phyloP scores from a whole-genome alignment of 192 early-diverging fungal species.

The Diversispora eburnea region DNA sequence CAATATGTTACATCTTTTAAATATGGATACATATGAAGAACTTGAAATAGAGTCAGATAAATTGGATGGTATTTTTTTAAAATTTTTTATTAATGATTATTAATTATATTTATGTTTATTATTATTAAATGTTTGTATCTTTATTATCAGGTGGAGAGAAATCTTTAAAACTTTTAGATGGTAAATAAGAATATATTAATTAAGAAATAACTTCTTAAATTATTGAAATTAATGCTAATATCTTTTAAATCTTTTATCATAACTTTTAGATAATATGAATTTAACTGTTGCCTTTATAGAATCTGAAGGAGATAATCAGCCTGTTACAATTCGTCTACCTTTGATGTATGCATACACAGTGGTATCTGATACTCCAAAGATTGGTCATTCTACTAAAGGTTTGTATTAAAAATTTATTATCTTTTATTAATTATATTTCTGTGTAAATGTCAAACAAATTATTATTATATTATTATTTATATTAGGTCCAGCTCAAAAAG shows the following conservation, averaged over 20 bases:
- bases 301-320: slow-evolving; percentile 45
- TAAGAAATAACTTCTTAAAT: background rate
- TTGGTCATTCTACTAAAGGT: slow-evolving; percentile 62
- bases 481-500: slow-evolving; percentile 49
- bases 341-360: slow-evolving; percentile 56
- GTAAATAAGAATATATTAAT: background rate
- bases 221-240: background rate
- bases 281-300: slow-evolving; percentile 58
- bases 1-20: slow-evolving; percentile 59
- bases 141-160: slow-evolving; percentile 9
- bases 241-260: slow-evolving; percentile 39
- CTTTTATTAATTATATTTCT: too few relatives aligned
- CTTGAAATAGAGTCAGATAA: slow-evolving; percentile 51
- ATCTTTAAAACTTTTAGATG: background rate
- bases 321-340: slow-evolving; percentile 63
- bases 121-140: background rate
- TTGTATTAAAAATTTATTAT: background rate
- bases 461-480: too few relatives aligned
- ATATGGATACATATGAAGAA: slow-evolving; percentile 71
- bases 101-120: background rate
- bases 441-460: too few relatives aligned
- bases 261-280: slow-evolving; percentile 44
- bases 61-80: slow-evolving; percentile 53
- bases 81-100: background rate
- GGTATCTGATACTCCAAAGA: slow-evolving; percentile 43